Evolutionary conservation across 106 monocot species (phyloP).

Genomic region (Dendrobium chrysotoxum): DNA sequence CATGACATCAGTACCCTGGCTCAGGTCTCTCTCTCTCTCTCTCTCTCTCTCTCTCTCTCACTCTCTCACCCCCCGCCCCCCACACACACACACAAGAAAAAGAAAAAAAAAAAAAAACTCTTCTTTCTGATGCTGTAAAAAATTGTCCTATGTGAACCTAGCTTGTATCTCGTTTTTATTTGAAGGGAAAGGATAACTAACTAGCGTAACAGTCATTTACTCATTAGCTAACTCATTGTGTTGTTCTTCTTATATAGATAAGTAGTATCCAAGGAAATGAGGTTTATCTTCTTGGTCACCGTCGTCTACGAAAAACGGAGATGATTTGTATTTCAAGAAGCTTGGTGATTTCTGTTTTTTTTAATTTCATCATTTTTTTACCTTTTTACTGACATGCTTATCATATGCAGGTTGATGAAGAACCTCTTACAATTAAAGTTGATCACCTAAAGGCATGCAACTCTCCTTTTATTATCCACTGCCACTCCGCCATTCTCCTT

Average conservation of each 20-base stretch:
- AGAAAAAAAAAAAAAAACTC: neutral
- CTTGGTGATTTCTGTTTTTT: neutral
- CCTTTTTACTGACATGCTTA: neutral
- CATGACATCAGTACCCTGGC: constrained; percentile 95
- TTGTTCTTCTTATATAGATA: constrained; percentile 40
- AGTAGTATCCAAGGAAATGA: constrained; percentile 84
- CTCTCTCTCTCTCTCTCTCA: constrained; percentile 12
- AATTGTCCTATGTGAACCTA: neutral
- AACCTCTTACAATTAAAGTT: constrained; percentile 95
- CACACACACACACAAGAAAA: neutral
- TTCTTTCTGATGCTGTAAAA: neutral
- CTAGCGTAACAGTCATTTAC: neutral
- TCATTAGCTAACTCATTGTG: constrained; percentile 5
- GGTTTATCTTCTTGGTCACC: constrained; percentile 82
- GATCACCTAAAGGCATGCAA: constrained; percentile 85
- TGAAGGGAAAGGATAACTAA: neutral
- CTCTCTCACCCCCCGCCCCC: neutral
- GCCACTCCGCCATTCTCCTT: neutral
- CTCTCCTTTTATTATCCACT: neutral
- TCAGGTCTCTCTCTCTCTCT: constrained; percentile 42
- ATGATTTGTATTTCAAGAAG: constrained; percentile 42
- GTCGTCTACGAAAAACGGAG: constrained; percentile 74
- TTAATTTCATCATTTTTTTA: constrained; percentile 8
- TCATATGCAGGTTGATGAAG: constrained; percentile 74
- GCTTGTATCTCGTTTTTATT: neutral